Percentiles rank a stretch among this genome's conserved stretches.
phyloP scores from a whole-genome alignment of 2,329 filamentous ascomycete genomes.

The Saccharata proteae region DNA sequence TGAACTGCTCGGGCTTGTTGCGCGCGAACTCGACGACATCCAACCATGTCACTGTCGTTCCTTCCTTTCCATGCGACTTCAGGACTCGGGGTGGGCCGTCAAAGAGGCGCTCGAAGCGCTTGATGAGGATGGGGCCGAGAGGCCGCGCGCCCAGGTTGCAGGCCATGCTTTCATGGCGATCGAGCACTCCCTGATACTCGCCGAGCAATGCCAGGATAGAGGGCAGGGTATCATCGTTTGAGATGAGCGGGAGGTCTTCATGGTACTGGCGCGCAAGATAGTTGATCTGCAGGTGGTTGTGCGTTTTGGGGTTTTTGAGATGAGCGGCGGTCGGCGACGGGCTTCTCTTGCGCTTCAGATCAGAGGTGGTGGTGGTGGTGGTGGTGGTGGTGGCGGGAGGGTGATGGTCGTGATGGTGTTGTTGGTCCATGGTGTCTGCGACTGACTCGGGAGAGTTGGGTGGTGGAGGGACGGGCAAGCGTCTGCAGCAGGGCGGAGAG shows the following conservation, averaged over 20 bases:
- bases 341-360: slow-evolving; percentile 37
- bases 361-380: slow-evolving; percentile 12
- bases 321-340: slow-evolving; percentile 25
- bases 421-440: slow-evolving; percentile 4
- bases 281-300: slow-evolving; percentile 54
- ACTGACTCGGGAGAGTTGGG: slow-evolving; percentile 1
- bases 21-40: slow-evolving; percentile 79
- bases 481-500: slow-evolving; percentile 14
- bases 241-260: slow-evolving; percentile 50
- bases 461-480: slow-evolving; percentile 14
- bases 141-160: slow-evolving; percentile 75
- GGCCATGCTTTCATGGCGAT: slow-evolving; percentile 76
- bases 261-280: slow-evolving; percentile 52
- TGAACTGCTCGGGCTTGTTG: slow-evolving; percentile 66
- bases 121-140: slow-evolving; percentile 69
- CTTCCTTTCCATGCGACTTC: slow-evolving; percentile 49
- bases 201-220: slow-evolving; percentile 60
- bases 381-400: slow-evolving; percentile 2
- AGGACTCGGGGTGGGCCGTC: slow-evolving; percentile 62
- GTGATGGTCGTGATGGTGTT: slow-evolving; percentile 7
- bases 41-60: slow-evolving; percentile 61
- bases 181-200: slow-evolving; percentile 76
- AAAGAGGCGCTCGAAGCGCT: slow-evolving; percentile 76
- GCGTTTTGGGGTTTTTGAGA: slow-evolving; percentile 43
- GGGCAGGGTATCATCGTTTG: slow-evolving; percentile 56